Percentiles rank a stretch among this genome's conserved stretches.
phyloP scores from a whole-genome alignment of 306 rosid genomes.

The Trifolium dubium region DNA sequence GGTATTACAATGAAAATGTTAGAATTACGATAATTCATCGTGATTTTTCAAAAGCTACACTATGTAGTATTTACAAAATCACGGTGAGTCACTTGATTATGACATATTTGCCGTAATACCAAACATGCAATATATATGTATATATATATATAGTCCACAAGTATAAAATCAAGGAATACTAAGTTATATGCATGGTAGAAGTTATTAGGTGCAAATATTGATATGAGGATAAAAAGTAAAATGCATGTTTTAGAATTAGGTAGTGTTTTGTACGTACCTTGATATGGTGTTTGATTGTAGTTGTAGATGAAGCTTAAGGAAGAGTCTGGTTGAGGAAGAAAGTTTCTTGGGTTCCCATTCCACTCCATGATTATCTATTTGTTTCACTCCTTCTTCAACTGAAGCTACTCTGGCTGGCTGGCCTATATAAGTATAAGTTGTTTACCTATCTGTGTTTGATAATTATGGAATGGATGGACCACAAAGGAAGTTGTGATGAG shows the following conservation, averaged over 20 bases:
- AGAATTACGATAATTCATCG: too few relatives aligned
- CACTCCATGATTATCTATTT: constrained; percentile 65
- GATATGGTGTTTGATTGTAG: constrained; percentile 58
- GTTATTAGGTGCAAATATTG: not conserved
- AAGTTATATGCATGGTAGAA: not conserved
- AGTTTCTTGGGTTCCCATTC: constrained; percentile 68
- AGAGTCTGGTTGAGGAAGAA: constrained; percentile 63
- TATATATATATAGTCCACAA: not conserved
- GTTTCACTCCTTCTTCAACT: constrained; percentile 42
- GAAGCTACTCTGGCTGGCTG: constrained; percentile 26
- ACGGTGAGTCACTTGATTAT: too few relatives aligned
- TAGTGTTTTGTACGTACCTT: constrained; percentile 64
- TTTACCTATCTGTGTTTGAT: constrained; percentile 1
- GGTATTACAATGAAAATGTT: too few relatives aligned
- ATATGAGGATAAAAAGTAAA: not conserved
- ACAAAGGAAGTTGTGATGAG: constrained; percentile 44
- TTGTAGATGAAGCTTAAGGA: constrained; percentile 78
- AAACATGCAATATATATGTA: not conserved
- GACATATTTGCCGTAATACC: too few relatives aligned
- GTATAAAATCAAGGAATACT: not conserved
- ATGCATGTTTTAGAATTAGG: not conserved
- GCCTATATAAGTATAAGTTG: constrained; percentile 6
- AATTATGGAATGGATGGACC: constrained; percentile 60
- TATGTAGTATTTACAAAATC: too few relatives aligned
- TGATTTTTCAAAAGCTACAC: too few relatives aligned